A percentile compares a stretch with the other conserved stretches of the same genome.
phyloP scores from a whole-genome alignment of 352 stramenopile genomes.

The Phytophthora tentaculata region DNA sequence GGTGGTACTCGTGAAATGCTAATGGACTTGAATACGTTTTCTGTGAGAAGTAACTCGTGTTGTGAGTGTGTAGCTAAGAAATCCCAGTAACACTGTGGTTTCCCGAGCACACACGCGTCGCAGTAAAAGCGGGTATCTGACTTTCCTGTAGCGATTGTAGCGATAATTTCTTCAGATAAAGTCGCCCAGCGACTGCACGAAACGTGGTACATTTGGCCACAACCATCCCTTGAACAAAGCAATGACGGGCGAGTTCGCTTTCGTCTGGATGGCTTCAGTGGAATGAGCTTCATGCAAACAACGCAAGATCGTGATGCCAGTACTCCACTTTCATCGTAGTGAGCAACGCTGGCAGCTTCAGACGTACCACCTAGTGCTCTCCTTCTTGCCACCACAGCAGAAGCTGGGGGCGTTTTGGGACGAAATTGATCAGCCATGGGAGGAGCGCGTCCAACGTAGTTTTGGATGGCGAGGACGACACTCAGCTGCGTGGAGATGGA shows the following conservation, averaged over 20 bases:
- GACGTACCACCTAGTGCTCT: background rate
- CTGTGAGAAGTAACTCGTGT: conserved; percentile 49
- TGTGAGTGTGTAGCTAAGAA: conserved; percentile 61
- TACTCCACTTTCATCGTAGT: conserved; percentile 66
- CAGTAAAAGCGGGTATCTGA: conserved; percentile 51
- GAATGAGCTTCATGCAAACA: conserved; percentile 60
- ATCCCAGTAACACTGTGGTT: conserved; percentile 64
- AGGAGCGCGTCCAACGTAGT: conserved; percentile 51
- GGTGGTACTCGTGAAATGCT: conserved; percentile 22
- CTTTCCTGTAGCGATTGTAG: conserved; percentile 12
- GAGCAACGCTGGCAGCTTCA: conserved; percentile 37
- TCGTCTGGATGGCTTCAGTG: conserved; percentile 31
- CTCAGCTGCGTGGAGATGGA: conserved; percentile 52
- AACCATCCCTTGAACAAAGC: conserved; percentile 55
- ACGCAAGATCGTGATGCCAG: conserved; percentile 57
- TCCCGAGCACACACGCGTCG: conserved; percentile 39
- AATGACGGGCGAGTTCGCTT: conserved; percentile 35
- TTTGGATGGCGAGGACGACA: conserved; percentile 64
- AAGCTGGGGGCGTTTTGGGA: conserved; percentile 27
- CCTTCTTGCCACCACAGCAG: conserved; percentile 13
- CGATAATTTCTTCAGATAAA: conserved; percentile 38
- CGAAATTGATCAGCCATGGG: conserved; percentile 57
- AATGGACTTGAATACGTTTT: conserved; percentile 56
- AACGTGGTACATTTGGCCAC: conserved; percentile 66
- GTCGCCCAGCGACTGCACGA: conserved; percentile 69